Base-by-base conservation (phyloP, 2,329 filamentous ascomycete species). In the Clarireedia sp. region DNA sequence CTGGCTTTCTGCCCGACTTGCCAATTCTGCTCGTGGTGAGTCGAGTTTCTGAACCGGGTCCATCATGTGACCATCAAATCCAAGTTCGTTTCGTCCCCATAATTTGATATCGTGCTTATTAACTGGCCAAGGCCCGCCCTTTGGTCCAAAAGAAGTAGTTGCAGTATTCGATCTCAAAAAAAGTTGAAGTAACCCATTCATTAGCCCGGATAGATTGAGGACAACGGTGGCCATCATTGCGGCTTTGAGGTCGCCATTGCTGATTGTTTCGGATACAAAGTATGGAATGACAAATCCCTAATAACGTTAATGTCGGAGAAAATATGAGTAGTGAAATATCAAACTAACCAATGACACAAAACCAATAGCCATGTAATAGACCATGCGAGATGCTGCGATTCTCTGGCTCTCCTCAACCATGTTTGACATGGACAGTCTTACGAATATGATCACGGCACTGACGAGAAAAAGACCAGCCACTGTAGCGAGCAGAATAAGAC, bases 141-240 rank as follows among this genome's bases (percentile, higher is more conserved):
- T 62, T 73, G 71, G 54, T 69, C 76, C 71, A 59, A 77, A 75
- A 50, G 83, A 80, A 24, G 79, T 79, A 12, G 78, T 75, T 12
- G 78, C 74, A 14, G 77, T 80, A 60, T 81, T 85, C 3, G 83
- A 82, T 60, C 85, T 79, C 49, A 89, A 74, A 62, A 87, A 85
- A 8, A 88, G 72, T 62, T 87, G 84, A 23, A 87, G 74, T 16
- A 82, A 78, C 3, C 83, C 82, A 16, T 80, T 83, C 66, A 83
- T 75, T 16, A 88, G 70, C 2, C 85, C 85, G 0, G 83, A 83
- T 2, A 86, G 73, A 64, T 87, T 87, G 16, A 82, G 74, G 2
- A 83, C 80, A 6, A 88, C 80, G 16, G 83, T 79, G 24, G 82
- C 81, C 41, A 86, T 78, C 74, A 85, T 82, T 2, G 81, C 75